Percentiles rank a stretch among this genome's conserved stretches.
Evolutionary conservation across 2,329 filamentous ascomycete genomes (phyloP).

Genomic region (Colletotrichum truncatum): DNA sequence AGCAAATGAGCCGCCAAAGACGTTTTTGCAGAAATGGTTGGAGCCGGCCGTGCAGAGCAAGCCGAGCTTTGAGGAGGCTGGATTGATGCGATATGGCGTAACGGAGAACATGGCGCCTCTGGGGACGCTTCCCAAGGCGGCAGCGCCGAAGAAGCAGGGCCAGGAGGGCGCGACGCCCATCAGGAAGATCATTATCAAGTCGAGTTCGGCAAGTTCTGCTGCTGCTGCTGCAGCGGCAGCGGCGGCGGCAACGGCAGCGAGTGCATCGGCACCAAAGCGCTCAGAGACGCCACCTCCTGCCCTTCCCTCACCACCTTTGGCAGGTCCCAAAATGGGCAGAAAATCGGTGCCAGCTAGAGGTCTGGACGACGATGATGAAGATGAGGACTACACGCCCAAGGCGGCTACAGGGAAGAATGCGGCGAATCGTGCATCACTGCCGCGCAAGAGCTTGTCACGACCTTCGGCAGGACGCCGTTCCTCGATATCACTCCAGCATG

Average conservation of each 20-base stretch:
- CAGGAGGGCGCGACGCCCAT: conserved; percentile 40
- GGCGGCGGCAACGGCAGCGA: no score
- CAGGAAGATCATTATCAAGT: conserved; percentile 57
- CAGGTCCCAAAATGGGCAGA: conserved; percentile 7
- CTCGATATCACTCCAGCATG: conserved; percentile 20
- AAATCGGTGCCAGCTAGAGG: conserved; percentile 21
- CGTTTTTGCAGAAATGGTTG: conserved; percentile 66
- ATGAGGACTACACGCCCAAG: conserved; percentile 23
- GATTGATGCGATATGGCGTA: conserved; percentile 78
- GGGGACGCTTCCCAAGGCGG: conserved; percentile 74
- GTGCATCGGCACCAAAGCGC: conserved; percentile 17
- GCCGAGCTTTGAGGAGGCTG: conserved; percentile 82
- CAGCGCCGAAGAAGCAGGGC: conserved; percentile 49
- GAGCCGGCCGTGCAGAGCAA: conserved; percentile 67
- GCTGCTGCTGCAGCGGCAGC: conserved; percentile 21
- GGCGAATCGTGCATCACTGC: conserved; percentile 15
- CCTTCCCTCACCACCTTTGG: conserved; percentile 20
- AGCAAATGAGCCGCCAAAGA: conserved; percentile 49
- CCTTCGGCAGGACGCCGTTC: conserved; percentile 25
- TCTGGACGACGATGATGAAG: conserved; percentile 27
- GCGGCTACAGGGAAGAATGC: conserved; percentile 14
- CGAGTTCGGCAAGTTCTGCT: conserved; percentile 34
- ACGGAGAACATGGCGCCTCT: conserved; percentile 86
- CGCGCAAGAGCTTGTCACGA: conserved; percentile 30
- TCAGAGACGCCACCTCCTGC: conserved; percentile 25